phyloP scores from a whole-genome alignment of 306 rosid species.

The Cicer pinnatifidum region DNA sequence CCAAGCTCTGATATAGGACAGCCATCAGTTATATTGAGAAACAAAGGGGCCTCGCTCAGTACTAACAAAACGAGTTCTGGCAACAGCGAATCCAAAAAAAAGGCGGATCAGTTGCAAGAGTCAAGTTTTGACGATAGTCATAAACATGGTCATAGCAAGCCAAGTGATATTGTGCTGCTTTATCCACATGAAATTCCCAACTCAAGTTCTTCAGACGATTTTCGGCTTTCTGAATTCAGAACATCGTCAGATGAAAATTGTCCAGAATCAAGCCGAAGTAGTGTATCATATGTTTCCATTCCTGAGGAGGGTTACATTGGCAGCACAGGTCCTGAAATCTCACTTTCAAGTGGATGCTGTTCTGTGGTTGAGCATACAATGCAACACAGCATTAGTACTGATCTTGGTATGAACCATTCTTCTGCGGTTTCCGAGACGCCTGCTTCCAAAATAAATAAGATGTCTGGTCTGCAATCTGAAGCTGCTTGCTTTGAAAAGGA shows the following conservation, averaged over 20 bases:
- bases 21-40: conserved; percentile 43
- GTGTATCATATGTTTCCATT: conserved; percentile 59
- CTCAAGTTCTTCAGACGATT: conserved; percentile 49
- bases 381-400: conserved; percentile 39
- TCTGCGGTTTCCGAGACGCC: conserved; percentile 47
- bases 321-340: conserved; percentile 53
- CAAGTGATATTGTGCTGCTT: conserved; percentile 51
- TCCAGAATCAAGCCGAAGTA: conserved; percentile 54
- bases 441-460: conserved; percentile 45
- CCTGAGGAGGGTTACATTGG: conserved; percentile 49
- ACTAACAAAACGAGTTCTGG: conserved; percentile 43
- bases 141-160: conserved; percentile 42
- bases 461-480: conserved; percentile 45
- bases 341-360: conserved; percentile 53
- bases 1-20: conserved; percentile 43
- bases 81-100: conserved; percentile 48
- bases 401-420: conserved; percentile 43
- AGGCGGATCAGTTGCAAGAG: conserved; percentile 45
- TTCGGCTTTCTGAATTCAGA: conserved; percentile 51
- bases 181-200: conserved; percentile 54
- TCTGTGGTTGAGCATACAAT: conserved; percentile 44
- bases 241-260: conserved; percentile 51
- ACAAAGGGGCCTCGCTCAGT: conserved; percentile 48
- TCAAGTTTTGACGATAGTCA: conserved; percentile 42
- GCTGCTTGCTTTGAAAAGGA: conserved; percentile 41